phyloP scores from a whole-genome alignment of 164 flowering plant species.

The Tetracentron sinense region DNA sequence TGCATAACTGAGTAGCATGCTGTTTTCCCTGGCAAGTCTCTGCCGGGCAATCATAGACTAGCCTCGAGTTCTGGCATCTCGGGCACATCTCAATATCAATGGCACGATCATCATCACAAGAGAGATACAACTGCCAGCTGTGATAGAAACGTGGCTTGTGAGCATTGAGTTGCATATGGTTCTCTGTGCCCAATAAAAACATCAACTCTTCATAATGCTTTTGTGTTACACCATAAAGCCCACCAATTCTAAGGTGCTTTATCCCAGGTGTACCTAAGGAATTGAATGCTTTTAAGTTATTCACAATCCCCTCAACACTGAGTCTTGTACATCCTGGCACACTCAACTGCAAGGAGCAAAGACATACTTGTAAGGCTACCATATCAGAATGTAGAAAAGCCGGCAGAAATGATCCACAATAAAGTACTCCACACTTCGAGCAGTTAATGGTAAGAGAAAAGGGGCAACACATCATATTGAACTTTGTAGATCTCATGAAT shows the following conservation, averaged over 20 bases:
- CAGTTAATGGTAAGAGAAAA: neutral
- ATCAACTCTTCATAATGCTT: constrained; percentile 69
- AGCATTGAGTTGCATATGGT: constrained; percentile 16
- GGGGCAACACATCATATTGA: neutral
- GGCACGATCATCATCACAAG: constrained; percentile 61
- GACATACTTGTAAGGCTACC: neutral
- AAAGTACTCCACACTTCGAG: neutral
- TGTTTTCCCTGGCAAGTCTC: constrained; percentile 57
- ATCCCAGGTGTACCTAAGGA: constrained; percentile 39
- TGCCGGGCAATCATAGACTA: constrained; percentile 86
- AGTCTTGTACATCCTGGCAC: constrained; percentile 81
- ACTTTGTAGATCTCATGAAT: neutral
- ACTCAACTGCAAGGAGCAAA: constrained; percentile 51
- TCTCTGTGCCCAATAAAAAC: constrained; percentile 40
- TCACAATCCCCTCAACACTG: constrained; percentile 58
- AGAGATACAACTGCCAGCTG: constrained; percentile 30
- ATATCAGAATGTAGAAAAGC: neutral
- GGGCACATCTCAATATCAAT: constrained; percentile 86
- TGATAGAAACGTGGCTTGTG: constrained; percentile 53
- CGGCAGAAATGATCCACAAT: neutral
- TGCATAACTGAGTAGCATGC: constrained; percentile 37
- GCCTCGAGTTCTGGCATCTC: constrained; percentile 60
- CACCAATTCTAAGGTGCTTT: constrained; percentile 65
- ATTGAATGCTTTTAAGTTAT: constrained; percentile 45
- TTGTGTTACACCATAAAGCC: constrained; percentile 59